These are phyloP conservation scores for Cladosporium phlei DNA, from an alignment of 2,329 filamentous ascomycete genomes.

Conservation along the genomic window DNA sequence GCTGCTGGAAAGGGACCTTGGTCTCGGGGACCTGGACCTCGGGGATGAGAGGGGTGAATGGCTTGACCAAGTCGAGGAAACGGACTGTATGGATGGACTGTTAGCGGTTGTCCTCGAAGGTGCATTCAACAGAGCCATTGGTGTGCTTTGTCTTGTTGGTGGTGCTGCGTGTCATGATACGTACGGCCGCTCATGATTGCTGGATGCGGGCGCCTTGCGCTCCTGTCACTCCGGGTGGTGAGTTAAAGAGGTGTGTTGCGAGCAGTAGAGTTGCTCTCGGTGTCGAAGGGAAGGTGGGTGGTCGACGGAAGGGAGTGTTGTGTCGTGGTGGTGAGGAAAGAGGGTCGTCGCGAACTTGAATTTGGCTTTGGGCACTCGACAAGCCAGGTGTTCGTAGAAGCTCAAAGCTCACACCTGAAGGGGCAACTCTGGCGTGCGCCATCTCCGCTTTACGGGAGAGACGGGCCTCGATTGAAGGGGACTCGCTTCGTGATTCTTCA, in stretches of 20 bases:
- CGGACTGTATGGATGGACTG: slow-evolving; percentile 60
- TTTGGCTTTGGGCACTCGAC: slow-evolving; percentile 7
- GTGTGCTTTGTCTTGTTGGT: slow-evolving; percentile 19
- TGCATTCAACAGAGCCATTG: slow-evolving; percentile 14
- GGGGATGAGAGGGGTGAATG: slow-evolving; percentile 97
- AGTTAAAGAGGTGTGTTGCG: slow-evolving; percentile 10
- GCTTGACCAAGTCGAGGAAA: slow-evolving; percentile 99
- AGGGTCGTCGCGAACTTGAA: slow-evolving; percentile 8
- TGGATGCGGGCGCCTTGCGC: slow-evolving; percentile 10
- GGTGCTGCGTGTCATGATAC: slow-evolving; percentile 28
- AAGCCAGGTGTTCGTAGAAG: slow-evolving; percentile 12
- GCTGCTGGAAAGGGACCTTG: slow-evolving; percentile 96
- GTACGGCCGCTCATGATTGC: slow-evolving; percentile 55
- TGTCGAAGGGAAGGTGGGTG: background rate
- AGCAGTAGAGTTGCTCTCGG: slow-evolving; percentile 6
- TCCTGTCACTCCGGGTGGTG: slow-evolving; percentile 15
- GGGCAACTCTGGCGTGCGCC: background rate
- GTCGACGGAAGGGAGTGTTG: slow-evolving; percentile 23
- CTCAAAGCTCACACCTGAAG: slow-evolving; percentile 1
- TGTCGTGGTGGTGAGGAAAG: slow-evolving; percentile 4
- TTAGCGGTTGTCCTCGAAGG: slow-evolving; percentile 14
- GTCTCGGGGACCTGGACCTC: slow-evolving; percentile 98
- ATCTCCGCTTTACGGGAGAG: too few relatives aligned
- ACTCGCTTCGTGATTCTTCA: slow-evolving; percentile 1
- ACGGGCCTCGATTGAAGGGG: too few relatives aligned